Evolutionary conservation across 2,329 filamentous ascomycete species (phyloP), one percentile per base, ranked within the genome.

Genomic region (Tolypocladium cylindrosporum): DNA sequence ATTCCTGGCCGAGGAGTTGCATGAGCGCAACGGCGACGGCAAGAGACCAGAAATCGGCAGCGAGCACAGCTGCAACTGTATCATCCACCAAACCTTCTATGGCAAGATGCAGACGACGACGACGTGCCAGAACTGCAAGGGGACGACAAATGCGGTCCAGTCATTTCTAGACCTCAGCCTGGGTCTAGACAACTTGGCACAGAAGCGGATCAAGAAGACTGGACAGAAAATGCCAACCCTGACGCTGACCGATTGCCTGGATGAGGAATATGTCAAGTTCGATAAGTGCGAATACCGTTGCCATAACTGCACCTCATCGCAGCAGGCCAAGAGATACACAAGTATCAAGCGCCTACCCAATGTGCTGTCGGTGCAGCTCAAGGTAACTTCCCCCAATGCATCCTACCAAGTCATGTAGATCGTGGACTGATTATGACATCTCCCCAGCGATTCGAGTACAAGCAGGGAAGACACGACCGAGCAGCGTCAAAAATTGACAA

Each of bases 21-120:
- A 97, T 69, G 85, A 89, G 68, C 83, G 91, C 45, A 94, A 92
- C 65, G 86, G 86, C 16, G 86, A 89, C 62, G 81, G 82, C 43
- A 87, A 85, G 67, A 82, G 77, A 64, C 81, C 82, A 37, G 83
- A 80, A 69, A 81, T 69, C 55, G 81, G 76, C 61, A 83, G 79
- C 62, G 82, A 84, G 67, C 81, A 84, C 66, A 82, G 74, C 64
- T 97, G 94, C 77, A 84, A 87, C 59, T 99, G 93, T 72, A 90
- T 97, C 66, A 88, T 97, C 64, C 94, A 97, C 71, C 89, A 93
- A 68, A 92, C 90, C 0, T 97, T 97, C 68, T 96, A 93, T 70
- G 94, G 94, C 60, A 93, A 95, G 69, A 84, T 95, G 60, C 89
- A 90, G 66, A 94, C 88, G 68, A 93, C 89, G 24, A 93, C 96